Evolutionary conservation across 1,284 basidiomycete genomes (phyloP).

Genomic region (Cryptococcus sp.): DNA sequence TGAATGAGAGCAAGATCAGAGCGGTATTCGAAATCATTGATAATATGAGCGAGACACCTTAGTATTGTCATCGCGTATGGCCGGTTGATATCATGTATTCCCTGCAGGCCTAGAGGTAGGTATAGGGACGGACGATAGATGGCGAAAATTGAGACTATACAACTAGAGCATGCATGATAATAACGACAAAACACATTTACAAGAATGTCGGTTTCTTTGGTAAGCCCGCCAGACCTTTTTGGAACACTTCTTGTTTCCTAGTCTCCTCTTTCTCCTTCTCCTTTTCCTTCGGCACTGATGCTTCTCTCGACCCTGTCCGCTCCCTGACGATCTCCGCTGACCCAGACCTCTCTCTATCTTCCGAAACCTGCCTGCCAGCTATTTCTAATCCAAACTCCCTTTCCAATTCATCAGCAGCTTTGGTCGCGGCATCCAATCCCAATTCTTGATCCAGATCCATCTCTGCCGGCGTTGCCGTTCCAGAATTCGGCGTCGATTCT

Average conservation of each 20-base stretch:
- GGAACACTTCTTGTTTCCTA: constrained; percentile 10
- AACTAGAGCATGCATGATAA: neutral
- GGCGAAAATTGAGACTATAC: too few relatives aligned
- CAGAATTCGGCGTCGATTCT: neutral
- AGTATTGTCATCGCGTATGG: too few relatives aligned
- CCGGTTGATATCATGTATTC: too few relatives aligned
- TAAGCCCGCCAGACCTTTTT: constrained; percentile 31
- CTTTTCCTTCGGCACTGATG: neutral
- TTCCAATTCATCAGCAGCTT: constrained; percentile 25
- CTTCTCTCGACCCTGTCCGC: neutral
- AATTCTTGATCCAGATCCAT: constrained; percentile 13
- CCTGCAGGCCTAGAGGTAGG: too few relatives aligned
- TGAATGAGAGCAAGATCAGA: constrained; percentile 2
- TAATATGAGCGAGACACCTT: too few relatives aligned
- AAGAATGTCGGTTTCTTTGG: constrained; percentile 30
- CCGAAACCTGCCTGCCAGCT: neutral
- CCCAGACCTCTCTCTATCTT: neutral
- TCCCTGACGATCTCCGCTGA: neutral
- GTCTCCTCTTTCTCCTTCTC: constrained; percentile 1
- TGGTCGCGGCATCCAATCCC: constrained; percentile 13
- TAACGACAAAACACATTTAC: neutral
- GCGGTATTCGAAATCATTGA: too few relatives aligned
- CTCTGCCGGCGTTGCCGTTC: constrained; percentile 11
- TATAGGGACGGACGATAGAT: too few relatives aligned
- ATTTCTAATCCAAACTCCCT: constrained; percentile 20